A percentile compares a stretch with the other conserved stretches of the same genome.
These are phyloP conservation scores for Yarrowia hollandica DNA, from an alignment of 805 yeast genomes.

Conservation along the genomic window DNA sequence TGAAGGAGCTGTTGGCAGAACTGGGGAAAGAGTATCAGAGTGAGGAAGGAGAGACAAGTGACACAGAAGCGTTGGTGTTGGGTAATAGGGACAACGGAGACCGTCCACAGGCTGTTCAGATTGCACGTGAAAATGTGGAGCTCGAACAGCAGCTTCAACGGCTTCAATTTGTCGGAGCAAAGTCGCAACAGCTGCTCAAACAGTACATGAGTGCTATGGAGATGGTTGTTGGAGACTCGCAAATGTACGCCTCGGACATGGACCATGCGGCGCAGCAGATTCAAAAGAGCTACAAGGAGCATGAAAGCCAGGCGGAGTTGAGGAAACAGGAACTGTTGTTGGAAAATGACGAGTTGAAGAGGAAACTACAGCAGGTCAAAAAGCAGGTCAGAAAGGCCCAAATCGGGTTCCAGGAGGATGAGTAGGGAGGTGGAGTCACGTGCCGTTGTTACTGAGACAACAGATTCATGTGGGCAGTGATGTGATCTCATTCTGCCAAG, in stretches of 20 bases:
- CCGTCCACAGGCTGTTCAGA: background rate
- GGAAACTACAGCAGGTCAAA: background rate
- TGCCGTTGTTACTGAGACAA: no score
- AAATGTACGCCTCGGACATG: conserved; percentile 3
- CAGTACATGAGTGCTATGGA: conserved; percentile 22
- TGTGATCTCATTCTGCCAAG: no score
- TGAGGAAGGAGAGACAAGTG: no score
- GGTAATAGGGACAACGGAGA: background rate
- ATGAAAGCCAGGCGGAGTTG: background rate
- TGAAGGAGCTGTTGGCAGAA: background rate
- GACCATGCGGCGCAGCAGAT: conserved; percentile 7
- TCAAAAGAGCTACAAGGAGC: conserved; percentile 11
- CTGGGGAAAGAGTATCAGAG: background rate
- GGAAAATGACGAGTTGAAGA: background rate
- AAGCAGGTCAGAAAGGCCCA: conserved; percentile 6
- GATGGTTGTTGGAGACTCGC: conserved; percentile 12
- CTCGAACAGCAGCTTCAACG: conserved; percentile 17
- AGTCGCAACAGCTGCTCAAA: conserved; percentile 15
- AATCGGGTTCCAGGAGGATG: conserved; percentile 7
- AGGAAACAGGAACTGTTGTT: background rate
- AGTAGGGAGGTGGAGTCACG: no score
- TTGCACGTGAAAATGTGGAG: background rate
- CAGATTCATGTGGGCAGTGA: no score
- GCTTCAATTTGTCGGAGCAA: conserved; percentile 14
- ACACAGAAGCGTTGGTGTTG: no score